Percentiles rank a stretch among this genome's conserved stretches.
Evolutionary conservation across 192 early-diverging fungal species (phyloP).

Genomic region (Oehlia diaphana): DNA sequence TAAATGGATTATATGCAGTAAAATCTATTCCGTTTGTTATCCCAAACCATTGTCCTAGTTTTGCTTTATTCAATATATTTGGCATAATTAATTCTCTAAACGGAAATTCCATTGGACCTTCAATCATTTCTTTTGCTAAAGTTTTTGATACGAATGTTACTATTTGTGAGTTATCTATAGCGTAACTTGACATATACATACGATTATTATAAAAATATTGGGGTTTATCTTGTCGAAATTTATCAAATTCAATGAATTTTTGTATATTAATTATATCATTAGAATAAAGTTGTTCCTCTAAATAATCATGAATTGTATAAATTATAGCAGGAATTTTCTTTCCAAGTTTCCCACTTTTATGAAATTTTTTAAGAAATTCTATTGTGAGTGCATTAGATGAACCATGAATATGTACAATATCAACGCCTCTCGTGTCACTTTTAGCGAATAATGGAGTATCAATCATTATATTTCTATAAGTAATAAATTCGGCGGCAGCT

Average conservation of each 20-base stretch:
- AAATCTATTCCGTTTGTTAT: conserved; percentile 59
- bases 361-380: conserved; percentile 42
- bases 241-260: conserved; percentile 47
- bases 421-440: conserved; percentile 35
- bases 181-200: conserved; percentile 51
- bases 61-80: conserved; percentile 44
- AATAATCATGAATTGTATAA: conserved; percentile 62
- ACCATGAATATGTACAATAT: conserved; percentile 59
- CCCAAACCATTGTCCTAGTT: conserved; percentile 47
- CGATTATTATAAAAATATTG: conserved; percentile 49
- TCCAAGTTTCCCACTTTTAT: conserved; percentile 38
- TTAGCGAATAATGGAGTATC: conserved; percentile 53
- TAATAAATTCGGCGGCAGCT: conserved; percentile 49
- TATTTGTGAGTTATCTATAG: conserved; percentile 51
- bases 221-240: conserved; percentile 38
- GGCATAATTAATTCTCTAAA: conserved; percentile 57
- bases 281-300: conserved; percentile 57
- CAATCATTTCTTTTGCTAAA: conserved; percentile 56
- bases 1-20: conserved; percentile 49
- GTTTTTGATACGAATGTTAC: conserved; percentile 56
- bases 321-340: conserved; percentile 47
- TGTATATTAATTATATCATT: conserved; percentile 48
- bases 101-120: conserved; percentile 54
- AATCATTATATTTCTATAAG: conserved; percentile 39
- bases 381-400: conserved; percentile 55